These are phyloP conservation scores for Diaporthe eres DNA, from an alignment of 2,329 filamentous ascomycete species.

Conservation along the genomic window DNA sequence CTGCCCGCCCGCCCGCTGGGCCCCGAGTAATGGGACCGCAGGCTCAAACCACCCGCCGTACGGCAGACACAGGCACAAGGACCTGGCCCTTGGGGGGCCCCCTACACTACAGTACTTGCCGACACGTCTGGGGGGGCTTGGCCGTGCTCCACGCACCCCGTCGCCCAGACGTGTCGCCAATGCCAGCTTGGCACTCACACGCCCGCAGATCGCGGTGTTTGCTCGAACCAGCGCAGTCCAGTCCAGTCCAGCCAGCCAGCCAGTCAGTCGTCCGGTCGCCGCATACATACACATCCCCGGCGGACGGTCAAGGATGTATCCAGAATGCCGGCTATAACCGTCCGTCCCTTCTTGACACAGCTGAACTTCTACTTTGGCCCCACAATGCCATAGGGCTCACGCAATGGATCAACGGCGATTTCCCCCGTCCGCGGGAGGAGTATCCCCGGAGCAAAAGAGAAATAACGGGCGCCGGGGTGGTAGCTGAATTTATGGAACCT, in stretches of 20 bases:
- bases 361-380: background rate
- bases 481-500: background rate
- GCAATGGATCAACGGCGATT: background rate
- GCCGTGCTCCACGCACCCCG: slow-evolving; percentile 18
- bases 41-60: background rate
- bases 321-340: slow-evolving; percentile 14
- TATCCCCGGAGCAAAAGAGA: background rate
- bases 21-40: slow-evolving; percentile 20
- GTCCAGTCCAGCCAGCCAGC: background rate
- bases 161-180: slow-evolving; percentile 5
- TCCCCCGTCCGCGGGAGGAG: background rate
- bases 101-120: background rate
- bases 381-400: background rate
- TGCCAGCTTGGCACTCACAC: slow-evolving; percentile 11
- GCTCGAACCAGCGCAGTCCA: background rate
- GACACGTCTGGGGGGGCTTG: slow-evolving; percentile 22
- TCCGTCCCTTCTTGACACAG: background rate
- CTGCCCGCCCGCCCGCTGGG: background rate
- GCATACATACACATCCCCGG: background rate
- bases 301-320: background rate
- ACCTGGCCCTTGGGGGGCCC: background rate
- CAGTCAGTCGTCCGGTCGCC: background rate
- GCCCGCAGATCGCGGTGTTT: background rate
- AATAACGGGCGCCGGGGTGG: background rate
- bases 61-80: background rate